phyloP scores from a whole-genome alignment of 441 rosid species.

The Aleurites moluccanus region DNA sequence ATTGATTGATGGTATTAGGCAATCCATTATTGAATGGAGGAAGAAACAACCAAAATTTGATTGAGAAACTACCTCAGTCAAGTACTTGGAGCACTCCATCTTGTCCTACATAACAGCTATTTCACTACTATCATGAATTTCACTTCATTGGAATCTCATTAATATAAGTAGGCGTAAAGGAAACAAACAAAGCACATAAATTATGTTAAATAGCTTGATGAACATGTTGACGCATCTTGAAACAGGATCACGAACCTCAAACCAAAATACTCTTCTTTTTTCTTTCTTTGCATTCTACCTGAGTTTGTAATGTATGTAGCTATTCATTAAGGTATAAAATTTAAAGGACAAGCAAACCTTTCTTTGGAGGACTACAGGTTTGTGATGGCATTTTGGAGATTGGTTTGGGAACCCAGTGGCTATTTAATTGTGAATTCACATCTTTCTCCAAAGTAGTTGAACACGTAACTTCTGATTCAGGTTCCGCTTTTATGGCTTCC shows the following conservation, averaged over 20 bases:
- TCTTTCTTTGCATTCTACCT: neutral
- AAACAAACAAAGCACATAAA: neutral
- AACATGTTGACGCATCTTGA: slow-evolving; percentile 1
- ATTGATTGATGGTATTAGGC: neutral
- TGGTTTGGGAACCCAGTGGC: slow-evolving; percentile 26
- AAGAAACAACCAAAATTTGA: neutral
- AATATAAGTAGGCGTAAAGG: neutral
- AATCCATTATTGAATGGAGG: neutral
- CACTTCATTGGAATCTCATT: neutral
- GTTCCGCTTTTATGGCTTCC: slow-evolving; percentile 24
- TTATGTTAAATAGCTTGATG: neutral
- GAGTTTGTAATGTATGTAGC: neutral
- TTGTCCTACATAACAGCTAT: slow-evolving; percentile 1
- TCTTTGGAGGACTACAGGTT: slow-evolving; percentile 25
- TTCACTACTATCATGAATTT: slow-evolving; percentile 9
- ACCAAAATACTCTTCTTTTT: neutral
- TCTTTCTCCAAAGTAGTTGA: slow-evolving; percentile 28
- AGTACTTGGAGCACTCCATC: neutral
- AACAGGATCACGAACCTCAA: slow-evolving; percentile 1
- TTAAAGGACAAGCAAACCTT: slow-evolving; percentile 34
- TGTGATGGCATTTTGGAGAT: slow-evolving; percentile 26
- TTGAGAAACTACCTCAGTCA: neutral
- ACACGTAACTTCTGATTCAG: slow-evolving; percentile 18
- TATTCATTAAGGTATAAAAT: neutral
- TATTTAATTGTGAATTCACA: slow-evolving; percentile 24